phyloP scores from a whole-genome alignment of 2,329 filamentous ascomycete genomes.

The Zasmidium citrigriseum region DNA sequence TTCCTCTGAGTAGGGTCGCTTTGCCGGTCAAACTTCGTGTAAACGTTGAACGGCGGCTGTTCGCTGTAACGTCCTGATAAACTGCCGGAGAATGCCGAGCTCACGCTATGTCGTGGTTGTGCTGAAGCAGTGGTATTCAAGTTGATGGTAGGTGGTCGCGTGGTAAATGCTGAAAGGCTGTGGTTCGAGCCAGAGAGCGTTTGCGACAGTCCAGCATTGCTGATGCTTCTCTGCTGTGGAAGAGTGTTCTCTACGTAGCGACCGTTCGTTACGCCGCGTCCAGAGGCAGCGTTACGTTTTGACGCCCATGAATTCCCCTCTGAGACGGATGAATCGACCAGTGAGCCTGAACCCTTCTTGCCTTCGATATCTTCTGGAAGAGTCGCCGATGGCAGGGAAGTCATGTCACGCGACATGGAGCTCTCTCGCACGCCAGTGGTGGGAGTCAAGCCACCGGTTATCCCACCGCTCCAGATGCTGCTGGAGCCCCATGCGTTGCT shows the following conservation, averaged over 20 bases:
- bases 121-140: conserved; percentile 22
- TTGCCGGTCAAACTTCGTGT: conserved; percentile 37
- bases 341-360: conserved; percentile 68
- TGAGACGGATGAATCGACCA: conserved; percentile 68
- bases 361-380: conserved; percentile 45
- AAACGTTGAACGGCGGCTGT: conserved; percentile 33
- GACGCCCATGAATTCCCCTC: conserved; percentile 61
- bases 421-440: conserved; percentile 24
- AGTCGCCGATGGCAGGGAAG: conserved; percentile 26
- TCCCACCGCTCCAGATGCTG: conserved; percentile 32
- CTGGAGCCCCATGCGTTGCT: conserved; percentile 27
- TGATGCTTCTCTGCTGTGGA: conserved; percentile 40
- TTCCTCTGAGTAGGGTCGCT: conserved; percentile 28
- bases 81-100: conserved; percentile 21
- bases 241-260: conserved; percentile 40
- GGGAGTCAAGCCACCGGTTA: conserved; percentile 23
- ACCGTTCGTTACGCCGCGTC: conserved; percentile 30
- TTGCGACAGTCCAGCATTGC: conserved; percentile 37
- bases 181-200: conserved; percentile 34
- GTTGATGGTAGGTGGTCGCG: conserved; percentile 27
- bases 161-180: conserved; percentile 25
- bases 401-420: conserved; percentile 25
- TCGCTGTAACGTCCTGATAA: conserved; percentile 23
- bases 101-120: conserved; percentile 23
- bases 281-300: conserved; percentile 19